Base-by-base conservation (phyloP, 352 stramenopile species). In the Aphanomyces astaci region DNA sequence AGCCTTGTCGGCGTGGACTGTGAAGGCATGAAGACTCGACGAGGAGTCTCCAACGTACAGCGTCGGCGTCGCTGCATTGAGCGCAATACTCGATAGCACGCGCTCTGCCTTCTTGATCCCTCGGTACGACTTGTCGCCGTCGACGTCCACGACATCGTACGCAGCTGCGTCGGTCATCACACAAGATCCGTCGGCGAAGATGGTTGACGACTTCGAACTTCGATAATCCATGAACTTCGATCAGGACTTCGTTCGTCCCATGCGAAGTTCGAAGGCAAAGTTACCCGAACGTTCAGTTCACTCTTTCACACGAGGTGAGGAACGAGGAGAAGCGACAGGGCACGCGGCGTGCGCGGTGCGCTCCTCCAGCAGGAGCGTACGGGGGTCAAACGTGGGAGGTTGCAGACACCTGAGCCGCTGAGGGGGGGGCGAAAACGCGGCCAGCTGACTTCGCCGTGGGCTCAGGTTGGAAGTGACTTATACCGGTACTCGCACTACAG, bases 31-130 rank as follows among this genome's bases (percentile, higher is more conserved):
- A 40, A 93, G 67, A 55, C 76, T 76, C 39, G 73, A 72, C 71
- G 90, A 84, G 43, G 72, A 82, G 48, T 75, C 74, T 46, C 81
- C 85, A 5, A 88, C 31, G 56, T 82, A 88, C 28, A 89, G 52
- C 31, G 89, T 71, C 60, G 80, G 78, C 30, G 80, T 77, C 27
- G 77, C 33, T 66, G 76, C 77, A 0, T 73, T 60, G 17, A 76
- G 57, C 25, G 64, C 25, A 59, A 82, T 89, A 33, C 68, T 72
- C 19, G 88, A 74, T 13, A 90, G 36, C 7, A 68, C 24, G 19
- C 62, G 62, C 17, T 68, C 62, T 1, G 30, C 46, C 24, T 59
- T 59, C 46, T 68, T 68, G n/a, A 51, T 25, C 43, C 62, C 62
- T 10, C 36, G 33, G 15, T 81, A 60, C 5, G 79, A 64, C 32